These are phyloP conservation scores for Auricularia sp. DNA, from an alignment of 768 basidiomycete genomes.

Conservation along the genomic window DNA sequence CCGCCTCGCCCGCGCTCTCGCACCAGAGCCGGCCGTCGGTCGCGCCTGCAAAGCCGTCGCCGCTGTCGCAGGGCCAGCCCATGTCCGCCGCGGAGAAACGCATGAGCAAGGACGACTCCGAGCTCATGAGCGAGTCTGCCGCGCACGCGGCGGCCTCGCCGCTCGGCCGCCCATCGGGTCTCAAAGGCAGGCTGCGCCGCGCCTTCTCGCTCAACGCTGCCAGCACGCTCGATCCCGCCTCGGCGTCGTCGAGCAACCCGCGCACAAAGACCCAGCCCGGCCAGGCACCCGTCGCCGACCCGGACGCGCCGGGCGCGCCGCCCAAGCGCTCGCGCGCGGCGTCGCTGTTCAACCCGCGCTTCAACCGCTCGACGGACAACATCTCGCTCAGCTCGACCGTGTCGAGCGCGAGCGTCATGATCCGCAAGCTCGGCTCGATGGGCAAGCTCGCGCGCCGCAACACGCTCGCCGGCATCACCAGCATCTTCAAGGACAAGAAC, in stretches of 20 bases:
- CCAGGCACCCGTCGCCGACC: constrained; percentile 10
- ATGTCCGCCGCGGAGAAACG: constrained; percentile 59
- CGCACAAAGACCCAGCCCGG: not conserved
- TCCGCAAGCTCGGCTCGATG: constrained; percentile 87
- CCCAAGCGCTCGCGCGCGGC: constrained; percentile 41
- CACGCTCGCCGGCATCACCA: constrained; percentile 83
- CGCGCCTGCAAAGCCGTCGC: constrained; percentile 44
- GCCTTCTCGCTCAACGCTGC: constrained; percentile 42
- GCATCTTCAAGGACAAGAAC: constrained; percentile 83
- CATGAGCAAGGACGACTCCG: constrained; percentile 29
- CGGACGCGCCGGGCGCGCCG: constrained; percentile 12
- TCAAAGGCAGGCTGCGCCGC: constrained; percentile 69
- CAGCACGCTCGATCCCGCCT: constrained; percentile 34
- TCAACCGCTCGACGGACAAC: constrained; percentile 87
- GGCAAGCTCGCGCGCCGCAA: constrained; percentile 84
- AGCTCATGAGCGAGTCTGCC: constrained; percentile 5
- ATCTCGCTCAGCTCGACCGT: constrained; percentile 93
- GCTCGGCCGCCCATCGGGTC: constrained; percentile 50
- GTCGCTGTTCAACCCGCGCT: constrained; percentile 75
- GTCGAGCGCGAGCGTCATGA: constrained; percentile 91
- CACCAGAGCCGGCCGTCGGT: constrained; percentile 19
- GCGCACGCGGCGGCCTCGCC: constrained; percentile 9
- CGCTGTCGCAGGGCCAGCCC: constrained; percentile 54
- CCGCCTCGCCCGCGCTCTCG: constrained; percentile 16
- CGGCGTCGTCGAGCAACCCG: constrained; percentile 8